A percentile compares a stretch with the other conserved stretches of the same genome.
Conservation (phyloP, 495 filamentous ascomycete species). For the Penicillium bovifimosum region DNA sequence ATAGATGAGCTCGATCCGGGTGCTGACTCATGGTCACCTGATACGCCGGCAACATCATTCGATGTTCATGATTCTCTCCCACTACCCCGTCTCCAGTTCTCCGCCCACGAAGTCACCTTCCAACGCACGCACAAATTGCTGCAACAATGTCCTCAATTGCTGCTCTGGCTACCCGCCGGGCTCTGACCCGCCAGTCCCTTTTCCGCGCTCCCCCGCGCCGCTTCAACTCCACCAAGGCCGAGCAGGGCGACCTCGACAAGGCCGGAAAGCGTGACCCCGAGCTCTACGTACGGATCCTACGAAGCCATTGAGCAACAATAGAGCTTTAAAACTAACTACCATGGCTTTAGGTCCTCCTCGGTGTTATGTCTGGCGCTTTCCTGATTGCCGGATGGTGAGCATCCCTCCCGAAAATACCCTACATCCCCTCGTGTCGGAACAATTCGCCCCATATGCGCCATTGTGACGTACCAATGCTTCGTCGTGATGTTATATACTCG, state of each 20-base stretch:
- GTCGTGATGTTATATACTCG: not conserved
- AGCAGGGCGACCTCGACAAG: constrained; percentile 50
- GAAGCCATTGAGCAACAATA: constrained; percentile 12
- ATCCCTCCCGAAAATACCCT: constrained; percentile 23
- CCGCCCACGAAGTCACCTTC: constrained; percentile 10
- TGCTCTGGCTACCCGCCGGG: constrained; percentile 48
- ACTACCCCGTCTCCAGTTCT: constrained; percentile 20
- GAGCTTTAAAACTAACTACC: constrained; percentile 14
- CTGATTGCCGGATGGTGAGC: constrained; percentile 73
- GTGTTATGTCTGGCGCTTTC: constrained; percentile 86
- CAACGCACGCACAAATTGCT: constrained; percentile 19
- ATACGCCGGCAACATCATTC: constrained; percentile 34
- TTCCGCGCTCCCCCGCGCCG: constrained; percentile 41
- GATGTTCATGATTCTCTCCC: constrained; percentile 30
- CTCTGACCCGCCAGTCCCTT: constrained; percentile 41
- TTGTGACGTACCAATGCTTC: constrained; percentile 8
- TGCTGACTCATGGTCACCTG: constrained; percentile 26
- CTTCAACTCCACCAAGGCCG: constrained; percentile 41
- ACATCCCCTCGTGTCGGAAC: constrained; percentile 20
- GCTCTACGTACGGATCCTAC: constrained; percentile 59
- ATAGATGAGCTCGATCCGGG: constrained; percentile 4
- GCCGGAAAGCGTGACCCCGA: constrained; percentile 73
- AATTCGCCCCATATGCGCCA: constrained; percentile 7
- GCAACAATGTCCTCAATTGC: constrained; percentile 50
- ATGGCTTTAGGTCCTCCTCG: constrained; percentile 67